Conservation (phyloP, 202 grass and related monocot genomes). For the Brachypodium distachyon region DNA sequence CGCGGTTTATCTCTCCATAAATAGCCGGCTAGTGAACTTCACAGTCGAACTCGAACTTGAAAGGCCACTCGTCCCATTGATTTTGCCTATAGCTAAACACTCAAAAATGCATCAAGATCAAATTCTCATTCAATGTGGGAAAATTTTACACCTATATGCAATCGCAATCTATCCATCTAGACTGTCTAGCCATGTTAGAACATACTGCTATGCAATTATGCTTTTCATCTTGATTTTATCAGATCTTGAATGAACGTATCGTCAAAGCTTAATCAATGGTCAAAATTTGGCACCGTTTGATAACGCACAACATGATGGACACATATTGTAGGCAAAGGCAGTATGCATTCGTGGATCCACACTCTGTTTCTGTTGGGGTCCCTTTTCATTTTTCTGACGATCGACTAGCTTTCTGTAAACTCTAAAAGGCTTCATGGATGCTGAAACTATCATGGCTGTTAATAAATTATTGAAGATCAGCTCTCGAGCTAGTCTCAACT, state of each 20-base stretch:
- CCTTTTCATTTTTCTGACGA: too few species aligned
- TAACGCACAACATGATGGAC: too few species aligned
- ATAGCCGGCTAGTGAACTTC: slow-evolving; percentile 11
- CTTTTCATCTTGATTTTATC: background rate
- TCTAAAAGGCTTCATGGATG: too few species aligned
- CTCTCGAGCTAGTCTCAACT: background rate
- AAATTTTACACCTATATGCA: slow-evolving; percentile 6
- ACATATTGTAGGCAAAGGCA: too few species aligned
- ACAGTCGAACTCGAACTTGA: slow-evolving; percentile 28
- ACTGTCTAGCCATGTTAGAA: background rate
- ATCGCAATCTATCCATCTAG: background rate
- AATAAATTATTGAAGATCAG: background rate
- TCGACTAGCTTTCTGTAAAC: too few species aligned
- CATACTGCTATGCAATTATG: background rate
- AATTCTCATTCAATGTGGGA: slow-evolving; percentile 19
- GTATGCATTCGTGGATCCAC: too few species aligned
- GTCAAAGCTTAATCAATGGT: too few species aligned
- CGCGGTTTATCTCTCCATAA: slow-evolving; percentile 15
- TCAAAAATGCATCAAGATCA: slow-evolving; percentile 14
- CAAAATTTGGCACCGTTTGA: too few species aligned
- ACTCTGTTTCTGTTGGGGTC: too few species aligned
- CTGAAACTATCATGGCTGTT: too few species aligned
- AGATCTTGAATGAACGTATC: too few species aligned
- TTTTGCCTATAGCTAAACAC: slow-evolving; percentile 1
- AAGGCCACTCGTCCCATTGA: slow-evolving; percentile 25